Evolutionary conservation across 768 basidiomycete genomes (phyloP).

Genomic region (Termitomyces sp.): DNA sequence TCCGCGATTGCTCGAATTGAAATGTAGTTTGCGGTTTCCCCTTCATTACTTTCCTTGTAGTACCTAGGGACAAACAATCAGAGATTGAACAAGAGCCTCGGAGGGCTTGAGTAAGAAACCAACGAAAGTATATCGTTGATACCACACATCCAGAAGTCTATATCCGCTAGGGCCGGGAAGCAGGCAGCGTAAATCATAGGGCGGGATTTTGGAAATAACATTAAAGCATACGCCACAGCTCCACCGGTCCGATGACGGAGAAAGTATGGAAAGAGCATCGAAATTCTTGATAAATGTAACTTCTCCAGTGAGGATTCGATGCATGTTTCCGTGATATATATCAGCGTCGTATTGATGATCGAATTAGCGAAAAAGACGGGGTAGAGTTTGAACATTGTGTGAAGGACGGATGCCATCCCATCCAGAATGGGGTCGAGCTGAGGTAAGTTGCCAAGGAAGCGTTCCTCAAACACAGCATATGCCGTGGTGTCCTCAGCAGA

Average conservation of each 20-base stretch:
- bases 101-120: not conserved
- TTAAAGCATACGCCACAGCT: conserved; percentile 1
- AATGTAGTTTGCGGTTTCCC: conserved; percentile 8
- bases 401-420: conserved; percentile 10
- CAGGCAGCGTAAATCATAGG: not conserved
- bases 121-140: conserved; percentile 22
- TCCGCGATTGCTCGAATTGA: conserved; percentile 10
- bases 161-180: conserved; percentile 16
- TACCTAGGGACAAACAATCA: conserved; percentile 7
- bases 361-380: conserved; percentile 13
- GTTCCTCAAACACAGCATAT: conserved; percentile 11
- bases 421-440: conserved; percentile 17
- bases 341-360: conserved; percentile 14
- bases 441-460: conserved; percentile 7
- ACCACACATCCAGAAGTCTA: conserved; percentile 14
- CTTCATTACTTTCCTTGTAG: conserved; percentile 11
- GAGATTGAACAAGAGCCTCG: not conserved
- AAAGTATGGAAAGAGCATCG: conserved; percentile 13
- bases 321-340: conserved; percentile 14
- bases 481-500: not conserved
- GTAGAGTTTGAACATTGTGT: conserved; percentile 10
- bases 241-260: conserved; percentile 15
- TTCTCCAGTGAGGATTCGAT: not conserved
- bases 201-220: conserved; percentile 13
- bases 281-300: not conserved